phyloP scores from a whole-genome alignment of 495 filamentous ascomycete genomes.

The Hypoxylon fragiforme region DNA sequence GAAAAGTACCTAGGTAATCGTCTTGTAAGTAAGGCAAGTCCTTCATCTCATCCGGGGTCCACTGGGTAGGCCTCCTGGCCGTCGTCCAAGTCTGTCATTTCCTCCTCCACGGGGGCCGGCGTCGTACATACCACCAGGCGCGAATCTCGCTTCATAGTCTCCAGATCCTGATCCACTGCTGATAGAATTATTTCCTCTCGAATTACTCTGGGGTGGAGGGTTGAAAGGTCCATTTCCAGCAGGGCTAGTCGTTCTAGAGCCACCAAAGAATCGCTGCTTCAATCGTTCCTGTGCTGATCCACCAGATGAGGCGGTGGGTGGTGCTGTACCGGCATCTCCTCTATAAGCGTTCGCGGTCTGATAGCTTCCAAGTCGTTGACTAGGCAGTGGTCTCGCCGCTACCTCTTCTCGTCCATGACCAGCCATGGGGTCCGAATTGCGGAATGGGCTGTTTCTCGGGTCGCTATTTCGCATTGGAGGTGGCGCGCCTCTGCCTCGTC shows the following conservation, averaged over 20 bases:
- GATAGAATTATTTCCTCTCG: slow-evolving; percentile 28
- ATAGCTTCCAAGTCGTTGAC: slow-evolving; percentile 72
- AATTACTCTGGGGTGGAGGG: slow-evolving; percentile 41
- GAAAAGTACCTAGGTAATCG: too few species aligned
- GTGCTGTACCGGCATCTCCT: slow-evolving; percentile 38
- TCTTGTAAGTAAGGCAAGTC: too few species aligned
- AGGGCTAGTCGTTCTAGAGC: slow-evolving; percentile 49
- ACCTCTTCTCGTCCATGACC: slow-evolving; percentile 37
- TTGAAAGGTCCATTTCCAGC: slow-evolving; percentile 41
- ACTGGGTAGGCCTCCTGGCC: slow-evolving; percentile 46
- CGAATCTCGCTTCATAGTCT: slow-evolving; percentile 52
- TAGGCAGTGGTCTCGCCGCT: slow-evolving; percentile 64
- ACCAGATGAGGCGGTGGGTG: slow-evolving; percentile 37
- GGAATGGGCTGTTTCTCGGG: slow-evolving; percentile 34
- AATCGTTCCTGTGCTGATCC: slow-evolving; percentile 52
- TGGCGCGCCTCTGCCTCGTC: slow-evolving; percentile 47
- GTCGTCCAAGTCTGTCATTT: slow-evolving; percentile 39
- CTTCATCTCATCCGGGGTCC: slow-evolving; percentile 48
- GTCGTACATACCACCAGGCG: slow-evolving; percentile 45
- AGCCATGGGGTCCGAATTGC: slow-evolving; percentile 42
- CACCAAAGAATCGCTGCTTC: slow-evolving; percentile 55
- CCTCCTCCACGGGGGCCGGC: slow-evolving; percentile 31
- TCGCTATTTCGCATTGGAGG: slow-evolving; percentile 31
- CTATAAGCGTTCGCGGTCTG: slow-evolving; percentile 52
- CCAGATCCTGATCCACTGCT: slow-evolving; percentile 37